phyloP scores from a whole-genome alignment of 192 early-diverging fungal species.

The Powellomyces hirtus region DNA sequence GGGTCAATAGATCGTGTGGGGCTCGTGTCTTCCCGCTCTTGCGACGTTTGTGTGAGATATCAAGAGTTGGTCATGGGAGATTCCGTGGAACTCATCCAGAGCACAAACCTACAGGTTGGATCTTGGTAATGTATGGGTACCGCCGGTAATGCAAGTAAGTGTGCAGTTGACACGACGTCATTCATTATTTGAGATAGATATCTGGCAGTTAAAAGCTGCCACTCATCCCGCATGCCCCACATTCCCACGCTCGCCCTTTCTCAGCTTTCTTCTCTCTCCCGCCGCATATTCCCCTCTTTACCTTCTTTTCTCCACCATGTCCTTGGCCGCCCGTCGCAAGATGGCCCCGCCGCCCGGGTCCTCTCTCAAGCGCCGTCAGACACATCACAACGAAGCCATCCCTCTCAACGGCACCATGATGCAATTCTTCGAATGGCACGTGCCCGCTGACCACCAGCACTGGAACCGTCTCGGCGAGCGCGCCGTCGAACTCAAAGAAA shows the following conservation, averaged over 20 bases:
- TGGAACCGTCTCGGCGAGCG: constrained; percentile 37
- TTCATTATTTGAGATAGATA: too few relatives aligned
- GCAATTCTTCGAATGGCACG: constrained; percentile 29
- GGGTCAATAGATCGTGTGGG: too few relatives aligned
- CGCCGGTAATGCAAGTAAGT: too few relatives aligned
- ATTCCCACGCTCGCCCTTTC: background rate
- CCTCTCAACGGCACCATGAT: constrained; percentile 34
- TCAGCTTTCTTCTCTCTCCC: background rate
- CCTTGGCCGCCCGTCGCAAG: constrained; percentile 6
- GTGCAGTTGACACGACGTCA: too few relatives aligned
- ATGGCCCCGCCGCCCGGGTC: constrained; percentile 7
- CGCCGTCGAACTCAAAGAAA: constrained; percentile 31
- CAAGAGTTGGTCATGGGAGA: too few relatives aligned
- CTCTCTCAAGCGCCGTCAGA: background rate
- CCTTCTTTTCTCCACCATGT: background rate
- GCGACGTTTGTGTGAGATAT: too few relatives aligned
- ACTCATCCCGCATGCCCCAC: too few relatives aligned
- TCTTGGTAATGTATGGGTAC: too few relatives aligned
- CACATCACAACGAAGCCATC: constrained; percentile 26
- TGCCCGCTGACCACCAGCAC: constrained; percentile 31
- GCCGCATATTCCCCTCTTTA: background rate
- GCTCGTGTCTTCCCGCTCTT: too few relatives aligned
- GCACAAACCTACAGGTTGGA: too few relatives aligned
- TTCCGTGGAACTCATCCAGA: too few relatives aligned
- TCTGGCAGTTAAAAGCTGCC: too few relatives aligned